A percentile compares a stretch with the other conserved stretches of the same genome.
Conservation (phyloP, 345 rosid species). For the Viola odorata region DNA sequence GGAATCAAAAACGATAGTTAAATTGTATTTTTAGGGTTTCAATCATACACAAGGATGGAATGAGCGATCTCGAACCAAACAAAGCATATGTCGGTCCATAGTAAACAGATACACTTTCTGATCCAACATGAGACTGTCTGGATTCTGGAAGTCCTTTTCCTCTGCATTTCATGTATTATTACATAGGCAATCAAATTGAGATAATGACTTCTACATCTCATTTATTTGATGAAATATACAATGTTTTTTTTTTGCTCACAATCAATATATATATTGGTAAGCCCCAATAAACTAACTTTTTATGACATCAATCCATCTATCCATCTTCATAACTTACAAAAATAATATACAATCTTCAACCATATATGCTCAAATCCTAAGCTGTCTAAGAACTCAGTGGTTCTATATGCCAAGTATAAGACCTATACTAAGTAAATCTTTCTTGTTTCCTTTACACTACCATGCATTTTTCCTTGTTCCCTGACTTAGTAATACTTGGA, state of each 20-base stretch:
- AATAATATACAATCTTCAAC: conserved; percentile 74
- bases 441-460: conserved; percentile 40
- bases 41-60: too few relatives aligned
- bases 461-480: conserved; percentile 31
- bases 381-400: conserved; percentile 49
- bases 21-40: too few relatives aligned
- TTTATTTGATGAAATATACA: conserved; percentile 17
- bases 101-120: too few relatives aligned
- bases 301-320: conserved; percentile 45
- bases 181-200: neutral
- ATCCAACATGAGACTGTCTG: too few relatives aligned
- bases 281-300: conserved; percentile 32
- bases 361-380: conserved; percentile 59
- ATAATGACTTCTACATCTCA: neutral
- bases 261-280: conserved; percentile 26
- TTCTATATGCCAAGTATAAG: conserved; percentile 52
- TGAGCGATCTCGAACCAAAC: too few relatives aligned
- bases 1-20: too few relatives aligned
- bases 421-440: conserved; percentile 52
- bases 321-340: conserved; percentile 70
- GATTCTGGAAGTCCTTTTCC: neutral
- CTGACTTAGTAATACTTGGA: conserved; percentile 13
- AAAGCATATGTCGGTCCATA: too few relatives aligned
- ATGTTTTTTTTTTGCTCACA: conserved; percentile 22
- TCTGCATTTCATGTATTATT: neutral